A percentile compares a stretch with the other conserved stretches of the same genome.
Conservation (phyloP, 2,329 filamentous ascomycete genomes). For the Verticillium dahliae region DNA sequence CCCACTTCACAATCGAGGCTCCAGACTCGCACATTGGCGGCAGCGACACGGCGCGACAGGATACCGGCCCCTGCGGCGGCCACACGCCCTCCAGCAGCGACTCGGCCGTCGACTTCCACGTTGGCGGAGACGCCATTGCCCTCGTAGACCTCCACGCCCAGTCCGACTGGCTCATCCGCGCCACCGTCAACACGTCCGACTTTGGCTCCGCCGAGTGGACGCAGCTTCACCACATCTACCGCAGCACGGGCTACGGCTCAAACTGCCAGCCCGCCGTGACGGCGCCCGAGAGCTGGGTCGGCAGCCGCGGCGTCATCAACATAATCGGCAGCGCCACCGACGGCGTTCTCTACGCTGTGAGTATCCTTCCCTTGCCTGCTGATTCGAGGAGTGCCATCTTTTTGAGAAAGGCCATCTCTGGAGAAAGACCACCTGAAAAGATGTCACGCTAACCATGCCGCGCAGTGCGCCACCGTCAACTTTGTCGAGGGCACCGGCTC, state of each 20-base stretch:
- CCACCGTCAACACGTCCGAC: conserved; percentile 39
- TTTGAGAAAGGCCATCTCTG: neutral
- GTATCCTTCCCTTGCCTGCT: conserved; percentile 6
- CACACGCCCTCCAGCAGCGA: conserved; percentile 35
- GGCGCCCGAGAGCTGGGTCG: conserved; percentile 42
- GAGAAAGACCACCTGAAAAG: no score
- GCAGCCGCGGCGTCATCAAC: conserved; percentile 47
- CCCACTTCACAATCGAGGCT: conserved; percentile 48
- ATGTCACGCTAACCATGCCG: no score
- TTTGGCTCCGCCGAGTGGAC: conserved; percentile 42
- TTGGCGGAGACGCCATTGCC: conserved; percentile 47
- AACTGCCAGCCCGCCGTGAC: conserved; percentile 46
- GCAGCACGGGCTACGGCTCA: conserved; percentile 46
- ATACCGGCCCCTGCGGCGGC: conserved; percentile 47
- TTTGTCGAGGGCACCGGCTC: conserved; percentile 40
- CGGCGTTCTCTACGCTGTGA: conserved; percentile 50
- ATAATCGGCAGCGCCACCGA: conserved; percentile 47
- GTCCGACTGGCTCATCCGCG: conserved; percentile 51
- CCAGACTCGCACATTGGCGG: conserved; percentile 37
- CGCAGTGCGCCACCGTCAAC: conserved; percentile 47
- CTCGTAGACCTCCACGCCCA: conserved; percentile 43
- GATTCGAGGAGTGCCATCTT: neutral
- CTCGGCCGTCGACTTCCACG: conserved; percentile 42
- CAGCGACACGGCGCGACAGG: conserved; percentile 39
- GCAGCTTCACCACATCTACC: conserved; percentile 44